Base-by-base conservation (phyloP, 805 yeast genomes). In the Saturnispora besseyi region DNA sequence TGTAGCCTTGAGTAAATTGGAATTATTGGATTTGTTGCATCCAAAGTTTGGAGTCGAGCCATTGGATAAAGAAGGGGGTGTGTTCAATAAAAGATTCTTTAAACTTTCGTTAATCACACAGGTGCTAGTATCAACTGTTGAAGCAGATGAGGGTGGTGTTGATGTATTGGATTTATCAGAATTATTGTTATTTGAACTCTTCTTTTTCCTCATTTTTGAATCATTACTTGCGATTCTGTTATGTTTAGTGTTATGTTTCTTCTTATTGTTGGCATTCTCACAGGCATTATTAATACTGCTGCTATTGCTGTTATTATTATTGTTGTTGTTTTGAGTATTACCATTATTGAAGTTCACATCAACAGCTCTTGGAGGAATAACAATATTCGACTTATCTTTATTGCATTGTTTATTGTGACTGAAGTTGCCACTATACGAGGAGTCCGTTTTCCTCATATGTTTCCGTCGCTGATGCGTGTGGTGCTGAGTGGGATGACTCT, bases 341-440 rank as follows among this genome's bases (percentile, higher is more conserved):
- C 46, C 48, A 43, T 38, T 50, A 34, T 49, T 48, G 49, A 52
- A 51, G 36, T 50, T 47, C 9, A 50, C 57, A 5, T 51, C 48
- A 70, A 54, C 63, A 53, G 58, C 59, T 55, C 65, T 59, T 13
- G 66, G 66, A 7, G 68, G 68, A 24, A 57, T 61, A 45, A 53
- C 53, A 30, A 61, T 55, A 11, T 51, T 36, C 4, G 40, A 36
- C 40, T 18, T 36, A 54, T 24, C 49, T 49, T 30, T 59, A 12
- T 36, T 61, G 51, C 62, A 63, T 40, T 55, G 58, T 50, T 79
- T 78, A 37, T 79, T 69, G 34, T 40, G 47, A 18, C 21, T 18
- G 2, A 9, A 15, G 24, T 36, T n/a, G 22, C 40, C 40, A 18
- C 26, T 18, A 36, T 18, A 21, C 26, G 21, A 22, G 7, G 40